These are phyloP conservation scores for Penicillium sp. DNA, from an alignment of 2,329 filamentous ascomycete species.

Conservation along the genomic window DNA sequence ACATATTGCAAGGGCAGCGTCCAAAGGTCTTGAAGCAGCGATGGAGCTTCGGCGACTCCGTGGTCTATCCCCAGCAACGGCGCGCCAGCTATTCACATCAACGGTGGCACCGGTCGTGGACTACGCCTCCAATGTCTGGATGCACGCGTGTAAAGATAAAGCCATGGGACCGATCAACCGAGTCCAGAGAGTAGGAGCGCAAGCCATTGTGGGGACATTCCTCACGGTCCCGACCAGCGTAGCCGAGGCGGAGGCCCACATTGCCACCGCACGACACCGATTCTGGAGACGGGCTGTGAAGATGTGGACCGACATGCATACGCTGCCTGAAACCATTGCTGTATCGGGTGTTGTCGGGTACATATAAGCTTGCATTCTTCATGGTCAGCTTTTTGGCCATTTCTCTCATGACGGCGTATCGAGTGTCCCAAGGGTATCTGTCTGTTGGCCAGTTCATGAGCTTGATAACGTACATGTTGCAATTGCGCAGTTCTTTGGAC, in stretches of 20 bases:
- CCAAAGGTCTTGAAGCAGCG: slow-evolving; percentile 24
- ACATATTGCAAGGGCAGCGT: slow-evolving; percentile 17
- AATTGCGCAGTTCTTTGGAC: too few relatives aligned
- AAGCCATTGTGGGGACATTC: slow-evolving; percentile 26
- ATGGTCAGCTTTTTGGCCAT: neutral
- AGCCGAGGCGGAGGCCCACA: slow-evolving; percentile 25
- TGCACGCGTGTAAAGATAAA: slow-evolving; percentile 21
- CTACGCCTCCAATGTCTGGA: slow-evolving; percentile 24
- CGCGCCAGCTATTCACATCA: slow-evolving; percentile 21
- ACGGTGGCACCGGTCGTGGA: slow-evolving; percentile 28
- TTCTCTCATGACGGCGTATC: neutral
- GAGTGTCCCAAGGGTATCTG: neutral
- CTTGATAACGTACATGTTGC: neutral
- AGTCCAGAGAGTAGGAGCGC: slow-evolving; percentile 24
- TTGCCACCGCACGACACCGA: slow-evolving; percentile 19
- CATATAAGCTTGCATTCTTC: neutral
- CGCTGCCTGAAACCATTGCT: slow-evolving; percentile 11
- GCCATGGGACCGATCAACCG: slow-evolving; percentile 20
- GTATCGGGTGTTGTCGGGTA: too few relatives aligned
- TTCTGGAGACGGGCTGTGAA: slow-evolving; percentile 19
- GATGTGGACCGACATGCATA: slow-evolving; percentile 19
- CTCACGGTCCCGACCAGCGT: slow-evolving; percentile 26
- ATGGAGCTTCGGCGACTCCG: slow-evolving; percentile 17
- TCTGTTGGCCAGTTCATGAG: neutral
- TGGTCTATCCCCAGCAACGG: slow-evolving; percentile 16